Evolutionary conservation across 495 filamentous ascomycete genomes (phyloP), one percentile per base, ranked within the genome.

Genomic region (Lentithecium fluviatile): DNA sequence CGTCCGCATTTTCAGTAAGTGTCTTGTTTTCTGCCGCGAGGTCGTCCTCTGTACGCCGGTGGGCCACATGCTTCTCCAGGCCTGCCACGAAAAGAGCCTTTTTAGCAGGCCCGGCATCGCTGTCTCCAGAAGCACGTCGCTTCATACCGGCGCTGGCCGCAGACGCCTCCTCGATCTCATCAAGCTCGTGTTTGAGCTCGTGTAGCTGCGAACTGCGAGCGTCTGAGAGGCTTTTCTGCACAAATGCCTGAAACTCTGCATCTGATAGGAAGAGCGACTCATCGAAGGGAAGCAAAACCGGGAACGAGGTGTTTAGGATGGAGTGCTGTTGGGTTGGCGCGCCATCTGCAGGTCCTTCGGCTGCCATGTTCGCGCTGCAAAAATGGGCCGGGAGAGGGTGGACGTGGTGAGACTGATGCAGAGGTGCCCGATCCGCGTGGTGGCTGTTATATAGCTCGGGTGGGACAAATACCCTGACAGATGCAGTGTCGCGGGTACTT

Each of bases 1-100:
- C 57, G 37, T 75, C 75, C 6, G 47, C 54, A 56, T 79, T 79
- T 38, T 76, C 73, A 2, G 77, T 79, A 13, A 71, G 65, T 68
- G 75, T 78, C 64, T 72, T 74, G 56, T 75, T 76, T 19, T 73
- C 67, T 15, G 56, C 55, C 8, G 19, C 37, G 10, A 65, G 53
- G 2, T 64, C 66, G 52, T 52, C 57, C n/a, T 46, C 38, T 19
- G 65, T 59, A 21, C 60, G 61, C 2, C 36, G 26, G 46, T 50
- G 47, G 32, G 43, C 32, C 7, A 65, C 45, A 46, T 67, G 42
- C 24, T 55, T 24, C 10, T 65, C 52, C 0, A 75, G 65, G 25
- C 54, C 70, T 19, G 60, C 58, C 46, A 73, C 72, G 65, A 73
- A 73, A 10, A 61, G 40, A 47, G 64, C 51, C 11, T 43, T 54